phyloP scores from a whole-genome alignment of 2,329 filamentous ascomycete genomes.

The Exutisphaerella laricina region DNA sequence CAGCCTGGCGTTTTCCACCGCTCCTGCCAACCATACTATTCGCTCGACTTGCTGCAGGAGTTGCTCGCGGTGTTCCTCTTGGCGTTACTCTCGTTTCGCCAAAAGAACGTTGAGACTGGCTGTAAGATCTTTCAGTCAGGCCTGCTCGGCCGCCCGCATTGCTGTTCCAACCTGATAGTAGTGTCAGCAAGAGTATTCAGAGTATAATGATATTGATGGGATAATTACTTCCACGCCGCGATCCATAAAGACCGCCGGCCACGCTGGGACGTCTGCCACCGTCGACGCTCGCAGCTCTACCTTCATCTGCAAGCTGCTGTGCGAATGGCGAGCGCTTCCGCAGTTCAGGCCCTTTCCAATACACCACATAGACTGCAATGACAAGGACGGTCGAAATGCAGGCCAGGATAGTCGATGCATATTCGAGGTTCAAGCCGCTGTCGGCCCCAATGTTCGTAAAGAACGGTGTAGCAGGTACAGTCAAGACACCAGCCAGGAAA shows the following conservation, averaged over 20 bases:
- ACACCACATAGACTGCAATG: slow-evolving; percentile 53
- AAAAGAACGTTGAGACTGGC: slow-evolving; percentile 28
- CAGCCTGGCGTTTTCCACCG: not conserved
- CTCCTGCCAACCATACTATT: slow-evolving; percentile 22
- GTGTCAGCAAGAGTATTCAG: not conserved
- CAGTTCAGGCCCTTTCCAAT: slow-evolving; percentile 51
- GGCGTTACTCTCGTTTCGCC: slow-evolving; percentile 27
- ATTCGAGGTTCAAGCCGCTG: slow-evolving; percentile 44
- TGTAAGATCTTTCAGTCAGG: slow-evolving; percentile 22
- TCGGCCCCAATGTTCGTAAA: slow-evolving; percentile 40
- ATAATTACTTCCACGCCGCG: slow-evolving; percentile 21
- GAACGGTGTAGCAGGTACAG: slow-evolving; percentile 61
- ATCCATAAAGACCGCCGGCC: slow-evolving; percentile 24
- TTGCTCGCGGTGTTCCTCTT: slow-evolving; percentile 25
- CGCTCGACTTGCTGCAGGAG: slow-evolving; percentile 23
- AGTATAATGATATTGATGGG: not conserved
- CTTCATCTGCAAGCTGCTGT: slow-evolving; percentile 36
- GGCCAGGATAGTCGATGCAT: slow-evolving; percentile 52
- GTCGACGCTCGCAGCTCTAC: slow-evolving; percentile 20
- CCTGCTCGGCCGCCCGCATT: slow-evolving; percentile 15
- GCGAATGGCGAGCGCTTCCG: slow-evolving; percentile 50
- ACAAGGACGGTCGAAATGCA: slow-evolving; percentile 48
- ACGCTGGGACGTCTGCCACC: slow-evolving; percentile 26
- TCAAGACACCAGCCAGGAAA: slow-evolving; percentile 67
- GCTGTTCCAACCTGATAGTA: not conserved